phyloP scores from a whole-genome alignment of 1,284 basidiomycete species.

The Schizophyllum amplum region DNA sequence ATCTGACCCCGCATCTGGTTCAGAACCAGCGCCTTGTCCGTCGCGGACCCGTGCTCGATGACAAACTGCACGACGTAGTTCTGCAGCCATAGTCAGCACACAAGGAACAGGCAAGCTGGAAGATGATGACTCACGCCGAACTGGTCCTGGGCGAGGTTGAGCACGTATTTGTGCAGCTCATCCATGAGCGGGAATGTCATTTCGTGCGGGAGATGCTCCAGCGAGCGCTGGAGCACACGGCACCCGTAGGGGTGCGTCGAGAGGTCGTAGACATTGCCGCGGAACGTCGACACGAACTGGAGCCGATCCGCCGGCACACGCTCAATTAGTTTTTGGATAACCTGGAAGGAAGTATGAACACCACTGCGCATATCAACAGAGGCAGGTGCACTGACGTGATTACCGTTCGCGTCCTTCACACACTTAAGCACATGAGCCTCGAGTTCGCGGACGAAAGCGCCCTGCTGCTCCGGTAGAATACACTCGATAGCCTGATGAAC shows the following conservation, averaged over 20 bases:
- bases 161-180: constrained; percentile 71
- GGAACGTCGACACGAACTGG: constrained; percentile 72
- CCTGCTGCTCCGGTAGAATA: constrained; percentile 72
- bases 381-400: constrained; percentile 61
- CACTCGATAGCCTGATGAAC: constrained; percentile 71
- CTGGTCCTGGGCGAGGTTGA: constrained; percentile 77
- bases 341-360: constrained; percentile 27
- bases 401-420: constrained; percentile 91
- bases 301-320: constrained; percentile 74
- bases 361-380: constrained; percentile 6
- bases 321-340: constrained; percentile 80
- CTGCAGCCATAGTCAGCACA: constrained; percentile 28
- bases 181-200: constrained; percentile 72
- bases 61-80: constrained; percentile 97
- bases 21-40: constrained; percentile 69
- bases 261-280: constrained; percentile 77
- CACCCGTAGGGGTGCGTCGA: constrained; percentile 93
- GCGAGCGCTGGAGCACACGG: constrained; percentile 88
- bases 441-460: constrained; percentile 70
- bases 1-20: constrained; percentile 73
- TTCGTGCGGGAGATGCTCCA: constrained; percentile 75
- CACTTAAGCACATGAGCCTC: constrained; percentile 79
- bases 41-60: constrained; percentile 67
- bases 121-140: constrained; percentile 68
- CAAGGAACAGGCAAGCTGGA: background rate